phyloP scores from a whole-genome alignment of 495 filamentous ascomycete genomes.

The Pseudotulostoma volvatum region DNA sequence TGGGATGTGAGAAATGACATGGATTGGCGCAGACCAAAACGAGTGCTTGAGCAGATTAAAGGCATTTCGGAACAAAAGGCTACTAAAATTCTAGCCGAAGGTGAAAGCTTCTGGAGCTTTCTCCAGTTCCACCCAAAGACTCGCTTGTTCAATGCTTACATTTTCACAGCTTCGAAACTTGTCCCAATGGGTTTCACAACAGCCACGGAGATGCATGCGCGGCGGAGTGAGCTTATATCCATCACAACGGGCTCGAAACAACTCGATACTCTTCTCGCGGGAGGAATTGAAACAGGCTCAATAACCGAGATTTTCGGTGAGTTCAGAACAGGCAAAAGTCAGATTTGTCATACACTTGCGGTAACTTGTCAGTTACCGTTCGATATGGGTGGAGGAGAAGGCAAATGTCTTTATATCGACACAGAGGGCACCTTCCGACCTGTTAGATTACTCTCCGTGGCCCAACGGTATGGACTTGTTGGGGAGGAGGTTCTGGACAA shows the following conservation, averaged over 20 bases:
- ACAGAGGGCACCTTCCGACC: constrained; percentile 96
- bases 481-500: constrained; percentile 97
- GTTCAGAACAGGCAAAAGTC: constrained; percentile 93
- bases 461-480: constrained; percentile 81
- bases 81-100: constrained; percentile 80
- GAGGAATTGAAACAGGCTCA: constrained; percentile 88
- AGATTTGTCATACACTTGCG: constrained; percentile 96
- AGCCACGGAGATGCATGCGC: constrained; percentile 97
- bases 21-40: constrained; percentile 43
- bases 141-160: too few relatives aligned
- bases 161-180: constrained; percentile 55
- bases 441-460: constrained; percentile 76
- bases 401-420: constrained; percentile 98
- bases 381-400: constrained; percentile 97
- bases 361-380: constrained; percentile 96
- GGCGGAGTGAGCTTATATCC: constrained; percentile 89
- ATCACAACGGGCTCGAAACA: constrained; percentile 96
- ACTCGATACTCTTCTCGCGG: constrained; percentile 84
- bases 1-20: too few relatives aligned
- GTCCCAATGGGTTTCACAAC: constrained; percentile 99
- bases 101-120: too few relatives aligned
- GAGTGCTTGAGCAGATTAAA: constrained; percentile 82
- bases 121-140: too few relatives aligned
- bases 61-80: constrained; percentile 96
- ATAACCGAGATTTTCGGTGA: constrained; percentile 99